These are phyloP conservation scores for Tricholoma sp. DNA, from an alignment of 768 basidiomycete genomes.

Conservation along the genomic window DNA sequence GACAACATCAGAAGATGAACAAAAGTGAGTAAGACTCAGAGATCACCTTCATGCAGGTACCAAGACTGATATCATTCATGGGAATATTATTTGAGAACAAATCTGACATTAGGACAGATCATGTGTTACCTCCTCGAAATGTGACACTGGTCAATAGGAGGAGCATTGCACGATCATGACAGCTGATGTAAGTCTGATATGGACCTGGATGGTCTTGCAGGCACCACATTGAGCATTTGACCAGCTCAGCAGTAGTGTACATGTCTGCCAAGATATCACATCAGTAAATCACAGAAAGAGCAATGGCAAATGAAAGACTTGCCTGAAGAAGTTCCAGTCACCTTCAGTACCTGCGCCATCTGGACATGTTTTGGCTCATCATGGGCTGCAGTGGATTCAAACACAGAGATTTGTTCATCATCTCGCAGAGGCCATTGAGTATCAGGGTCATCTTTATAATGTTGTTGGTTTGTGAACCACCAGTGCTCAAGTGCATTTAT, in stretches of 20 bases:
- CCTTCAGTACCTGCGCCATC: conserved; percentile 4
- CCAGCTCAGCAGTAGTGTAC: conserved; percentile 13
- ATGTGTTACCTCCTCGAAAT: neutral
- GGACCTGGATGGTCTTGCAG: too few relatives aligned
- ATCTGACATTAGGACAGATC: neutral
- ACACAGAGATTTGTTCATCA: neutral
- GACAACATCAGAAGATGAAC: neutral
- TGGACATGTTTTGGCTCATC: conserved; percentile 15
- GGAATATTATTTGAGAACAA: neutral
- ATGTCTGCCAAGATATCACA: conserved; percentile 1
- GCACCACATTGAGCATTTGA: neutral
- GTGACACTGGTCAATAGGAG: conserved; percentile 17
- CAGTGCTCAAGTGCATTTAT: conserved; percentile 25
- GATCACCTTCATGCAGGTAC: conserved; percentile 12
- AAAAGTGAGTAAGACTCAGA: neutral
- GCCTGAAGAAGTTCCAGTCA: too few relatives aligned
- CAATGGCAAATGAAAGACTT: neutral
- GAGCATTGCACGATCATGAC: conserved; percentile 27
- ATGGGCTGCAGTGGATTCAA: neutral
- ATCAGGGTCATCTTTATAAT: conserved; percentile 12
- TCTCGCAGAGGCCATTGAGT: conserved; percentile 8
- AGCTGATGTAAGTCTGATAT: conserved; percentile 5
- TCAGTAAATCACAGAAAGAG: neutral
- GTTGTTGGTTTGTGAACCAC: conserved; percentile 1
- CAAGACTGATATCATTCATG: conserved; percentile 12